Evolutionary conservation across 2,329 filamentous ascomycete species (phyloP).

Genomic region (Aplosporella prunicola): DNA sequence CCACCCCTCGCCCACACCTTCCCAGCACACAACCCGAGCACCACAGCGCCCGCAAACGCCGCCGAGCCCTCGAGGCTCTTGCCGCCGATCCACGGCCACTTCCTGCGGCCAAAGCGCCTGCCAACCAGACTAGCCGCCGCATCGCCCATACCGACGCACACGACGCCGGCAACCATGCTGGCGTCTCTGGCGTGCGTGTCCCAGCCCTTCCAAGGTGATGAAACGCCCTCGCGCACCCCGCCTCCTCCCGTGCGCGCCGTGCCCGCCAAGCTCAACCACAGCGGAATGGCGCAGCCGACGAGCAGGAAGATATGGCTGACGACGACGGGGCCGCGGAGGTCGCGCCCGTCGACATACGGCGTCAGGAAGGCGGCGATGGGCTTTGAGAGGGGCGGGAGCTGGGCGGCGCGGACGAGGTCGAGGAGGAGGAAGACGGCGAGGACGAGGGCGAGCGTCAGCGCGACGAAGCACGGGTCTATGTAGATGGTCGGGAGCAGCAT

Average conservation of each 20-base stretch:
- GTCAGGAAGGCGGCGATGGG: slow-evolving; percentile 80
- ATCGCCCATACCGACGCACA: slow-evolving; percentile 93
- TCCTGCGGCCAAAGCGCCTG: slow-evolving; percentile 70
- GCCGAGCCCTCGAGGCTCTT: slow-evolving; percentile 84
- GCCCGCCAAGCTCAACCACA: slow-evolving; percentile 78
- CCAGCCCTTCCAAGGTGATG: slow-evolving; percentile 65
- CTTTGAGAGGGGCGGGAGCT: slow-evolving; percentile 80
- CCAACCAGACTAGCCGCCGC: slow-evolving; percentile 87
- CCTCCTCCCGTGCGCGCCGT: slow-evolving; percentile 47
- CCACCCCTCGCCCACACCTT: slow-evolving; percentile 68
- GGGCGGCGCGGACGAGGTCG: slow-evolving; percentile 80
- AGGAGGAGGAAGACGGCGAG: slow-evolving; percentile 79
- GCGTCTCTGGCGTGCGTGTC: slow-evolving; percentile 57
- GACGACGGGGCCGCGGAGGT: slow-evolving; percentile 87
- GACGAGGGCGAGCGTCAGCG: slow-evolving; percentile 68
- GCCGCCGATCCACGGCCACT: slow-evolving; percentile 95
- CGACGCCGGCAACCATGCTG: slow-evolving; percentile 83
- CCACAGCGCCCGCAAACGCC: slow-evolving; percentile 76
- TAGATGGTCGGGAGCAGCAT: slow-evolving; percentile 87
- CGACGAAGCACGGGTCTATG: slow-evolving; percentile 75
- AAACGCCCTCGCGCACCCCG: no score
- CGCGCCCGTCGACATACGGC: slow-evolving; percentile 88
- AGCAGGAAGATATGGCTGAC: slow-evolving; percentile 93
- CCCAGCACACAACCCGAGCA: slow-evolving; percentile 59
- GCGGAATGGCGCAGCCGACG: slow-evolving; percentile 86